Conservation (phyloP, 352 stramenopile genomes). For the Phytophthora syringae region DNA sequence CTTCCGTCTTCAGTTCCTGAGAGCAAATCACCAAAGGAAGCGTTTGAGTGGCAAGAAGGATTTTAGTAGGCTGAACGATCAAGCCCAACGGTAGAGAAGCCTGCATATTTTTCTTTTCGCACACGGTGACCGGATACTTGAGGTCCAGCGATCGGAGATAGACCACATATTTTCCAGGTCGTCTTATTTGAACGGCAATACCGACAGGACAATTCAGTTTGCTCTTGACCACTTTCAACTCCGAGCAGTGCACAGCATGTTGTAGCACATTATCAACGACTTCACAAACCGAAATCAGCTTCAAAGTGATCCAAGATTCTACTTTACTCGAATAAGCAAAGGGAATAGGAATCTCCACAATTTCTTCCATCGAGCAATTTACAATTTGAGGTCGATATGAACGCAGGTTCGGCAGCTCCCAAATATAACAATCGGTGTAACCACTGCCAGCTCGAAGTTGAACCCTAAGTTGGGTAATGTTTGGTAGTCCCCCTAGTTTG, state of each 20-base stretch:
- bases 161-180: slow-evolving; percentile 39
- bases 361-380: slow-evolving; percentile 40
- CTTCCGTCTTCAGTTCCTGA: slow-evolving; percentile 28
- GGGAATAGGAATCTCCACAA: slow-evolving; percentile 44
- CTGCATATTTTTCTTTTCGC: slow-evolving; percentile 28
- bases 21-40: slow-evolving; percentile 40
- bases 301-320: slow-evolving; percentile 35
- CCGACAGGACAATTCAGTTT: slow-evolving; percentile 20
- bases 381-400: slow-evolving; percentile 38
- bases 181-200: slow-evolving; percentile 29
- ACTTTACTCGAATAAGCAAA: slow-evolving; percentile 35
- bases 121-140: slow-evolving; percentile 42
- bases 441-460: slow-evolving; percentile 8
- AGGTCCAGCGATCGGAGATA: slow-evolving; percentile 44
- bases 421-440: slow-evolving; percentile 28
- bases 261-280: slow-evolving; percentile 39
- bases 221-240: slow-evolving; percentile 32
- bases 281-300: slow-evolving; percentile 38
- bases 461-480: slow-evolving; percentile 26
- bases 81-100: slow-evolving; percentile 11
- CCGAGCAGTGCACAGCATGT: slow-evolving; percentile 12
- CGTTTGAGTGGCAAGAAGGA: slow-evolving; percentile 23
- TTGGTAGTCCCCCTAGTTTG: slow-evolving; percentile 40
- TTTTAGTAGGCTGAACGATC: slow-evolving; percentile 25
- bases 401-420: slow-evolving; percentile 55